A percentile compares a stretch with the other conserved stretches of the same genome.
These are phyloP conservation scores for Sugiyamaella mastotermitis DNA, from an alignment of 805 yeast genomes.

Conservation along the genomic window DNA sequence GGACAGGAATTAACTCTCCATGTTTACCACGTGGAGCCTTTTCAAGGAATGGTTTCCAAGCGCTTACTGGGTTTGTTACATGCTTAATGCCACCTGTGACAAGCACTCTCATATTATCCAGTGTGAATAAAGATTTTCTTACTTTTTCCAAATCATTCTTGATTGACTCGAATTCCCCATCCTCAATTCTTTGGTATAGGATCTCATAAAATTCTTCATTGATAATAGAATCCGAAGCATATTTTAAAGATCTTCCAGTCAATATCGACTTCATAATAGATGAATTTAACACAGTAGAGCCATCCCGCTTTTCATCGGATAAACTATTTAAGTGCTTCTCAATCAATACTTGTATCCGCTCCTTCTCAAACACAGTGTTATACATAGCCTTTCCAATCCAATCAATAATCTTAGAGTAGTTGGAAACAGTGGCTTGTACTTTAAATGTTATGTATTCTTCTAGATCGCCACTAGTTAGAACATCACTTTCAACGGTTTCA, in stretches of 20 bases:
- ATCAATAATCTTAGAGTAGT: conserved; percentile 62
- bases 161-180: conserved; percentile 41
- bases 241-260: conserved; percentile 55
- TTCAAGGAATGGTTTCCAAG: conserved; percentile 44
- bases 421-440: conserved; percentile 52
- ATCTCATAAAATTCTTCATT: conserved; percentile 54
- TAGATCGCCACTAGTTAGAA: conserved; percentile 55
- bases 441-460: conserved; percentile 61
- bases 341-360: conserved; percentile 59
- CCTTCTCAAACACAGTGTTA: conserved; percentile 63
- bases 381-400: conserved; percentile 71
- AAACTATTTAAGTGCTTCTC: conserved; percentile 55
- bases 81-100: conserved; percentile 62
- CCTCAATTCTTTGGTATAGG: conserved; percentile 45
- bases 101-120: conserved; percentile 58
- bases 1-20: conserved; percentile 8
- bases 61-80: conserved; percentile 48
- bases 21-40: conserved; percentile 10
- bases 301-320: conserved; percentile 60
- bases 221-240: conserved; percentile 57
- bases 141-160: conserved; percentile 46
- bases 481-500: conserved; percentile 54
- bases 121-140: conserved; percentile 45
- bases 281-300: conserved; percentile 59
- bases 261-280: conserved; percentile 49